Percentiles rank a stretch among this genome's conserved stretches.
phyloP scores from a whole-genome alignment of 306 rosid species.

The Cucurbita maxima region DNA sequence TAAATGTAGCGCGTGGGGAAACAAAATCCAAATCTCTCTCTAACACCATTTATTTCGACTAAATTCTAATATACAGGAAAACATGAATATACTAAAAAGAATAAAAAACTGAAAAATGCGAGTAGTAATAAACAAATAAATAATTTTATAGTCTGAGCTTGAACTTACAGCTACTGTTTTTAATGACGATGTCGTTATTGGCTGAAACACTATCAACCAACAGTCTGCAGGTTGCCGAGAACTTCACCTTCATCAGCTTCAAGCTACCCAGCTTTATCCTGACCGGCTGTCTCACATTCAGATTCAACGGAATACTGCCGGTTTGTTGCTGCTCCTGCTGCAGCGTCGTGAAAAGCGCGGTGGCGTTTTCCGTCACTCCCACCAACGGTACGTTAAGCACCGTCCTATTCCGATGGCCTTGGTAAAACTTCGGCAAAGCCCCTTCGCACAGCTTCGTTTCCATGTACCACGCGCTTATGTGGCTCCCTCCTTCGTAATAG shows the following conservation, averaged over 20 bases:
- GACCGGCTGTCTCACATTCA: conserved; percentile 59
- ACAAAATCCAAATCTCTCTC: too few species aligned
- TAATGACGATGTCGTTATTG: conserved; percentile 25
- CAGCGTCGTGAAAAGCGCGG: conserved; percentile 1
- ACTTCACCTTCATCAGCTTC: conserved; percentile 59
- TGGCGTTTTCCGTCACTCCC: conserved; percentile 42
- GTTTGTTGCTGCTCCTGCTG: conserved; percentile 22
- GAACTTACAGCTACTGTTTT: conserved; percentile 54
- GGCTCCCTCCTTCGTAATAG: conserved; percentile 70
- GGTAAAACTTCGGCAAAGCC: conserved; percentile 69
- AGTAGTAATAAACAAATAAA: background rate
- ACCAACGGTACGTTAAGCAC: conserved; percentile 29
- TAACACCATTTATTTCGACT: too few species aligned
- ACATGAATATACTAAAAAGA: background rate
- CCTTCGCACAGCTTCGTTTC: conserved; percentile 46
- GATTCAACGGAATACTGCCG: conserved; percentile 41
- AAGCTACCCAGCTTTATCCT: conserved; percentile 60
- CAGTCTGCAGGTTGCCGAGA: conserved; percentile 47
- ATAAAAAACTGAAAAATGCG: too few species aligned
- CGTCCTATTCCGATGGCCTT: conserved; percentile 69
- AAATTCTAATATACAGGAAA: background rate
- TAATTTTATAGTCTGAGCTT: conserved; percentile 34
- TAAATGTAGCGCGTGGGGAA: too few species aligned
- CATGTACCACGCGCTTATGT: conserved; percentile 45
- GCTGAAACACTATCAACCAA: conserved; percentile 31